phyloP scores from a whole-genome alignment of 768 basidiomycete species.

The Gyrodon lividus region DNA sequence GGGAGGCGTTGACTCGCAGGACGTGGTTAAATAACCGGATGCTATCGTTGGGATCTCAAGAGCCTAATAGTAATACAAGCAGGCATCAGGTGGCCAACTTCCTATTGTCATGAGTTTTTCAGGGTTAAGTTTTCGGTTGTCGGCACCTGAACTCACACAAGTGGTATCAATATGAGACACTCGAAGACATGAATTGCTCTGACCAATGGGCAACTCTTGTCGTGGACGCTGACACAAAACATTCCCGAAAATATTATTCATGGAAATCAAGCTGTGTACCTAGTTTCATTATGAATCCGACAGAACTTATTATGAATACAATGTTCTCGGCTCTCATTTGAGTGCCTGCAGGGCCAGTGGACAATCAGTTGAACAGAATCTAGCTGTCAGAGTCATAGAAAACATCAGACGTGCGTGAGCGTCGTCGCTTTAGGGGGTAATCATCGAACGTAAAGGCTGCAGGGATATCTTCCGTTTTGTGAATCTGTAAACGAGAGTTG shows the following conservation, averaged over 20 bases:
- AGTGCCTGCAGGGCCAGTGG: slow-evolving; percentile 11
- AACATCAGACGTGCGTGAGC: slow-evolving; percentile 39
- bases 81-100: too few relatives aligned
- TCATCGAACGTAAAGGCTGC: slow-evolving; percentile 27
- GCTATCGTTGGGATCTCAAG: not conserved
- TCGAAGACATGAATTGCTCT: slow-evolving; percentile 1
- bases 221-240: slow-evolving; percentile 6
- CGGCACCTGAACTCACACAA: slow-evolving; percentile 8
- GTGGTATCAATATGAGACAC: too few relatives aligned
- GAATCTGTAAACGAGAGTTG: slow-evolving; percentile 14
- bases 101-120: slow-evolving; percentile 15
- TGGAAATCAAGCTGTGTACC: slow-evolving; percentile 24
- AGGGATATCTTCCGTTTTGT: slow-evolving; percentile 33
- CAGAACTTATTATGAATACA: slow-evolving; percentile 25
- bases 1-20: too few relatives aligned
- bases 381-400: slow-evolving; percentile 31
- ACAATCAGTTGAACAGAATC: slow-evolving; percentile 6
- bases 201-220: not conserved
- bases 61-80: slow-evolving; percentile 1
- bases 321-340: slow-evolving; percentile 6
- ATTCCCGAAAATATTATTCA: slow-evolving; percentile 11
- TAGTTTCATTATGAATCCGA: slow-evolving; percentile 14
- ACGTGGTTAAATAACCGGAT: too few relatives aligned
- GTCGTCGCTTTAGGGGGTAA: slow-evolving; percentile 44
- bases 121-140: slow-evolving; percentile 8